Conservation (phyloP, 768 basidiomycete species). For the Chalciporus chontae region DNA sequence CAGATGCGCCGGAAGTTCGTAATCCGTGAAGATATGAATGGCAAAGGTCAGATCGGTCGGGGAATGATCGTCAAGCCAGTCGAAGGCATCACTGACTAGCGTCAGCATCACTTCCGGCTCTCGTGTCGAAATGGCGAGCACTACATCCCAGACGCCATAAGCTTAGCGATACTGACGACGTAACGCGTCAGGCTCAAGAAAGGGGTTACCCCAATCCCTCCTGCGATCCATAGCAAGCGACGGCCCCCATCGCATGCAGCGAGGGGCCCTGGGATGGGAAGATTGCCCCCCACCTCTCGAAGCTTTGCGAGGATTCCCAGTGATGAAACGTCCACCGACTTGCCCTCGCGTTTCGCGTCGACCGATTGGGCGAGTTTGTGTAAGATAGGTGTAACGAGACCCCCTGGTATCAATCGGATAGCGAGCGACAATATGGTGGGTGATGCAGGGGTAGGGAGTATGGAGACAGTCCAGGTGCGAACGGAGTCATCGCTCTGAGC, state of each 20-base stretch:
- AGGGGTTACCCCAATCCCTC: constrained; percentile 64
- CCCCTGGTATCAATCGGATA: constrained; percentile 51
- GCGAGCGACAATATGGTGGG: constrained; percentile 41
- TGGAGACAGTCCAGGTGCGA: constrained; percentile 62
- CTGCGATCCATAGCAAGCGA: constrained; percentile 55
- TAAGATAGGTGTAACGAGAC: constrained; percentile 53
- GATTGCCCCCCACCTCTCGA: constrained; percentile 51
- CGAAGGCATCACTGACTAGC: constrained; percentile 35
- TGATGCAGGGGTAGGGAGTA: constrained; percentile 13
- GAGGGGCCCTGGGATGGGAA: constrained; percentile 26
- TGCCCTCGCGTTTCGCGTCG: constrained; percentile 5
- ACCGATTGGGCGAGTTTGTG: constrained; percentile 38
- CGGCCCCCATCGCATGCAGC: constrained; percentile 23
- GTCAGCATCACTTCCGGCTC: constrained; percentile 51
- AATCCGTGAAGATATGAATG: constrained; percentile 17
- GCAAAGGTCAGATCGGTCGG: constrained; percentile 13
- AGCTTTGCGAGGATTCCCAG: constrained; percentile 43
- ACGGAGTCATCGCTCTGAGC: constrained; percentile 59
- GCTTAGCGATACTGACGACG: constrained; percentile 12
- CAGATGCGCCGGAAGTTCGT: neutral
- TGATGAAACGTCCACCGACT: constrained; percentile 16
- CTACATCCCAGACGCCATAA: constrained; percentile 38
- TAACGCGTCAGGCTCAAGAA: constrained; percentile 51
- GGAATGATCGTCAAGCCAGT: neutral
- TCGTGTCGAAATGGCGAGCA: constrained; percentile 46